These are phyloP conservation scores for Phaffia australis DNA, from an alignment of 768 basidiomycete species.

Conservation along the genomic window DNA sequence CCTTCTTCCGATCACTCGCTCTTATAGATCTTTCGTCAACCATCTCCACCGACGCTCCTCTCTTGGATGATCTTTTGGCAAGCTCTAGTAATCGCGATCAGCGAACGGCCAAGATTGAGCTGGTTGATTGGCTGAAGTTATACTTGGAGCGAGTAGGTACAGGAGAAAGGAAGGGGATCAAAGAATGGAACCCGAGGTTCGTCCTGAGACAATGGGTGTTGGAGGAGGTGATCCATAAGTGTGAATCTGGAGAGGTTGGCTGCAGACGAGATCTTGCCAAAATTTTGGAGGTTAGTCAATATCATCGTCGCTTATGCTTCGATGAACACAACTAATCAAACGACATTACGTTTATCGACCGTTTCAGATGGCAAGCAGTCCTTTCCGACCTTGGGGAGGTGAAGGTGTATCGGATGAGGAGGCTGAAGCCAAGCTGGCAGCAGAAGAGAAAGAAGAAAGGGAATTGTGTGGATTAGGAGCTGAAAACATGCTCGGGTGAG, in stretches of 20 bases:
- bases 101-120: conserved; percentile 1
- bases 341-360: conserved; percentile 11
- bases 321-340: background rate
- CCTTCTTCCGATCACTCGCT: conserved; percentile 63
- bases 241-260: conserved; percentile 43
- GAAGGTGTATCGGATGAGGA: conserved; percentile 9
- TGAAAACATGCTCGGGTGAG: conserved; percentile 13
- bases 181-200: conserved; percentile 67
- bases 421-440: conserved; percentile 3
- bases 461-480: conserved; percentile 20
- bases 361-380: conserved; percentile 68
- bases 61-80: conserved; percentile 33
- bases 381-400: conserved; percentile 80
- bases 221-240: conserved; percentile 74
- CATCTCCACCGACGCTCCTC: conserved; percentile 24
- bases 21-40: conserved; percentile 43
- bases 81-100: conserved; percentile 35
- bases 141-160: conserved; percentile 56
- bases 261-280: conserved; percentile 64
- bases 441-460: conserved; percentile 20
- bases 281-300: conserved; percentile 59
- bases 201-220: conserved; percentile 90
- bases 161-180: conserved; percentile 41
- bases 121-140: conserved; percentile 39
- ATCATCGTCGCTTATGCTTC: background rate